phyloP scores from a whole-genome alignment of 2,329 filamentous ascomycete genomes.

The Apiospora saccharicola region DNA sequence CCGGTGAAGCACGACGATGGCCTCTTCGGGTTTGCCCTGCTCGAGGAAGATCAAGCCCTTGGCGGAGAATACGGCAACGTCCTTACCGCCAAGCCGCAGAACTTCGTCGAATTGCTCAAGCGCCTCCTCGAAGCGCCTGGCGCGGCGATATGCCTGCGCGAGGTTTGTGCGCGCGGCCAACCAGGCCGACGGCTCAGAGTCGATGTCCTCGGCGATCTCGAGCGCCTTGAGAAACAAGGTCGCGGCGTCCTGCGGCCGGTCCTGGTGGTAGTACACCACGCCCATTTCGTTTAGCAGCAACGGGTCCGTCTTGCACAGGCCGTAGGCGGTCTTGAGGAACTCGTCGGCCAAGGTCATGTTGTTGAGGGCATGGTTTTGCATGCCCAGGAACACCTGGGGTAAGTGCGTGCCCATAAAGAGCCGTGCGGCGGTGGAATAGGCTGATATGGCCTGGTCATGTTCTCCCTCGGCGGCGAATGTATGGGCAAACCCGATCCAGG shows the following conservation, averaged over 20 bases:
- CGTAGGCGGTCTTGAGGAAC: slow-evolving; percentile 89
- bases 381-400: slow-evolving; percentile 93
- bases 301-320: slow-evolving; percentile 83
- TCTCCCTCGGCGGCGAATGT: slow-evolving; percentile 98
- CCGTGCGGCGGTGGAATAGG: slow-evolving; percentile 93
- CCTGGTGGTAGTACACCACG: slow-evolving; percentile 93
- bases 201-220: slow-evolving; percentile 78
- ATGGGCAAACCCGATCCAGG: slow-evolving; percentile 98
- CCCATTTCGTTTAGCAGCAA: slow-evolving; percentile 95
- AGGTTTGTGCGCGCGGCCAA: slow-evolving; percentile 87
- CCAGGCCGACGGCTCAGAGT: slow-evolving; percentile 83
- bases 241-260: slow-evolving; percentile 77
- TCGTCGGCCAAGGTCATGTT: slow-evolving; percentile 94
- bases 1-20: slow-evolving; percentile 84
- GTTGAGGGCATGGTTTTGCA: slow-evolving; percentile 97
- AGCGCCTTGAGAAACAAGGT: slow-evolving; percentile 82
- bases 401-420: slow-evolving; percentile 97
- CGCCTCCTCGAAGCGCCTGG: slow-evolving; percentile 73
- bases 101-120: slow-evolving; percentile 88
- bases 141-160: slow-evolving; percentile 83
- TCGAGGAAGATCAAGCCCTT: slow-evolving; percentile 88
- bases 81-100: slow-evolving; percentile 80
- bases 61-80: slow-evolving; percentile 78
- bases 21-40: slow-evolving; percentile 75
- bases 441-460: slow-evolving; percentile 97